phyloP scores from a whole-genome alignment of 2,329 filamentous ascomycete species.

The Phoma herbarum region DNA sequence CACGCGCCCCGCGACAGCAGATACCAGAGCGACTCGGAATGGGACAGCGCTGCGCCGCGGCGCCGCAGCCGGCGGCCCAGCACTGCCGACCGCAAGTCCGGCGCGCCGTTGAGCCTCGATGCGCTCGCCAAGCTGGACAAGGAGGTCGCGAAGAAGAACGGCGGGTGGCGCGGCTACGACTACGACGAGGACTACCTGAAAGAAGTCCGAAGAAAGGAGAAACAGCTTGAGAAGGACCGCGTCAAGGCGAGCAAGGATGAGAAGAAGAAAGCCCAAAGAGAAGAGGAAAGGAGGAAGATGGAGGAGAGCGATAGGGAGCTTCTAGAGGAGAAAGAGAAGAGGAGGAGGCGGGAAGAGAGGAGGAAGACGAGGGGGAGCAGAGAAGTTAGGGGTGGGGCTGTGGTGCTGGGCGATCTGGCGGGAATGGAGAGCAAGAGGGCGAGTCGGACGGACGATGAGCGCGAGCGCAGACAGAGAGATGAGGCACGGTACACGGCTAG shows the following conservation, averaged over 20 bases:
- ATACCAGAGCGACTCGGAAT: conserved; percentile 43
- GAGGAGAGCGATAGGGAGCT: conserved; percentile 32
- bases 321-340: conserved; percentile 34
- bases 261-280: conserved; percentile 33
- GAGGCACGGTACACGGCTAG: conserved; percentile 49
- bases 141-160: conserved; percentile 64
- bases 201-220: conserved; percentile 50
- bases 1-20: conserved; percentile 8
- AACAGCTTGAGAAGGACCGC: conserved; percentile 46
- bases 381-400: conserved; percentile 33
- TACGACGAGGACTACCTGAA: conserved; percentile 52
- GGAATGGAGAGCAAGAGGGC: conserved; percentile 39
- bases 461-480: conserved; percentile 33
- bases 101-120: conserved; percentile 59
- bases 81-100: conserved; percentile 40
- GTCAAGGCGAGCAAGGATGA: conserved; percentile 46
- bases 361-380: conserved; percentile 29
- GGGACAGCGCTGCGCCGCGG: conserved; percentile 39
- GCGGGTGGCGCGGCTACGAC: conserved; percentile 53
- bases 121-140: conserved; percentile 73
- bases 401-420: conserved; percentile 18
- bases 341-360: conserved; percentile 29
- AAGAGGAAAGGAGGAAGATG: conserved; percentile 47
- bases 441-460: conserved; percentile 41
- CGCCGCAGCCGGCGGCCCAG: conserved; percentile 33